Evolutionary conservation across 2,329 filamentous ascomycete species (phyloP).

Genomic region (Botrytis medusae): DNA sequence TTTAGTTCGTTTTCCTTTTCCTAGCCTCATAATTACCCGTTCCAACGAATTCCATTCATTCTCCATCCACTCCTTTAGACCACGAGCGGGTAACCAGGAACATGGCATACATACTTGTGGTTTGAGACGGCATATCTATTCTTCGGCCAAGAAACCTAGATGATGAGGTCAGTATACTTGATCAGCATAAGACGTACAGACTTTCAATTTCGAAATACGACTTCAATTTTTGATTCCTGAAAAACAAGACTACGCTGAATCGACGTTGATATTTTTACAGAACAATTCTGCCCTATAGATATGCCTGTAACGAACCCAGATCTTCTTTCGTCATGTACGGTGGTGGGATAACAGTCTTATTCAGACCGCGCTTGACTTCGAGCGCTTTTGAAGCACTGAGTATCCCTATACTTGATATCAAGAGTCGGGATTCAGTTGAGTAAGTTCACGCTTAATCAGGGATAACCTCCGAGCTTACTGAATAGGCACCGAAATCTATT

Average conservation of each 20-base stretch:
- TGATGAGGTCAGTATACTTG: too few relatives aligned
- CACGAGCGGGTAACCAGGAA: not conserved
- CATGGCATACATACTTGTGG: not conserved
- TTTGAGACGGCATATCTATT: not conserved
- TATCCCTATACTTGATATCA: not conserved
- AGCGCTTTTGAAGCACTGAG: not conserved
- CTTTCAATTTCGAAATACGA: not conserved
- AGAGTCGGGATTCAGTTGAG: not conserved
- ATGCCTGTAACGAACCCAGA: too few relatives aligned
- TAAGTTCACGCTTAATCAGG: not conserved
- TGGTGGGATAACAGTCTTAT: not conserved
- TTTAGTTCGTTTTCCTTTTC: not conserved
- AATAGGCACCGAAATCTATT: not conserved
- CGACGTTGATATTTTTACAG: not conserved
- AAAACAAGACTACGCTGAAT: not conserved
- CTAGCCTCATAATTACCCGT: not conserved
- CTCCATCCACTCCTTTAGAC: not conserved
- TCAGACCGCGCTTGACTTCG: not conserved
- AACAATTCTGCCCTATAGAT: not conserved
- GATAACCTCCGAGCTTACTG: not conserved
- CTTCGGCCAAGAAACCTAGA: too few relatives aligned
- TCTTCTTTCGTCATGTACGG: not conserved
- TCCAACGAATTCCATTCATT: not conserved
- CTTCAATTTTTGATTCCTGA: not conserved
- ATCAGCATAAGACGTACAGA: too few relatives aligned